These are phyloP conservation scores for Xanthoconium purpureum DNA, from an alignment of 768 basidiomycete species.

Conservation along the genomic window DNA sequence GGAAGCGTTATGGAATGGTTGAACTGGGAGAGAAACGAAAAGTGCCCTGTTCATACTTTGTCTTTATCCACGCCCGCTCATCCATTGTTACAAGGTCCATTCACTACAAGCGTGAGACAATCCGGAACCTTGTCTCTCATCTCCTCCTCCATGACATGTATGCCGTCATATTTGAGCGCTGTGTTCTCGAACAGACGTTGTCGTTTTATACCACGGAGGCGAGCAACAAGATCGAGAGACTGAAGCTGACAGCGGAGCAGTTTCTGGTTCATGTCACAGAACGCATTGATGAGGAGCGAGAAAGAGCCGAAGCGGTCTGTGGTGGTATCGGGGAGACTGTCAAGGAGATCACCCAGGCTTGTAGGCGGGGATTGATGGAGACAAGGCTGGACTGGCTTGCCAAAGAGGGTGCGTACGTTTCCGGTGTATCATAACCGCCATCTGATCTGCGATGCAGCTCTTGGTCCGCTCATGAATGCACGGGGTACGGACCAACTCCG, in stretches of 20 bases:
- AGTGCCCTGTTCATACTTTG: constrained; percentile 22
- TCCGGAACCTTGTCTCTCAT: constrained; percentile 54
- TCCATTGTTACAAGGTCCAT: constrained; percentile 28
- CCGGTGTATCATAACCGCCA: constrained; percentile 31
- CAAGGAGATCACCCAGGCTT: constrained; percentile 47
- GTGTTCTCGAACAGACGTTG: constrained; percentile 48
- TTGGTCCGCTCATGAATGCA: constrained; percentile 49
- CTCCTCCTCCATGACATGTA: constrained; percentile 60
- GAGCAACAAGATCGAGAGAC: constrained; percentile 30
- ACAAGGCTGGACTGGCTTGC: constrained; percentile 44
- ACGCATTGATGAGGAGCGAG: constrained; percentile 55
- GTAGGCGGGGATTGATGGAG: constrained; percentile 51
- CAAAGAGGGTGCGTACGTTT: constrained; percentile 35
- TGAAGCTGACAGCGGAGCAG: constrained; percentile 37
- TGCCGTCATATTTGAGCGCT: constrained; percentile 50
- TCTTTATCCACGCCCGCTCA: not conserved
- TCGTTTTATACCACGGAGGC: constrained; percentile 58
- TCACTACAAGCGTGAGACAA: constrained; percentile 38
- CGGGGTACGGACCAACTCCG: constrained; percentile 43
- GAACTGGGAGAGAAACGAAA: constrained; percentile 48
- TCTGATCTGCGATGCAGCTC: constrained; percentile 36
- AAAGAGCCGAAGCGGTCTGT: constrained; percentile 50
- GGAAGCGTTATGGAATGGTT: constrained; percentile 50
- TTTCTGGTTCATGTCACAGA: constrained; percentile 51
- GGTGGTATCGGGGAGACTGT: constrained; percentile 45